These are phyloP conservation scores for Colletotrichum karsti DNA, from an alignment of 2,329 filamentous ascomycete genomes.

Conservation along the genomic window DNA sequence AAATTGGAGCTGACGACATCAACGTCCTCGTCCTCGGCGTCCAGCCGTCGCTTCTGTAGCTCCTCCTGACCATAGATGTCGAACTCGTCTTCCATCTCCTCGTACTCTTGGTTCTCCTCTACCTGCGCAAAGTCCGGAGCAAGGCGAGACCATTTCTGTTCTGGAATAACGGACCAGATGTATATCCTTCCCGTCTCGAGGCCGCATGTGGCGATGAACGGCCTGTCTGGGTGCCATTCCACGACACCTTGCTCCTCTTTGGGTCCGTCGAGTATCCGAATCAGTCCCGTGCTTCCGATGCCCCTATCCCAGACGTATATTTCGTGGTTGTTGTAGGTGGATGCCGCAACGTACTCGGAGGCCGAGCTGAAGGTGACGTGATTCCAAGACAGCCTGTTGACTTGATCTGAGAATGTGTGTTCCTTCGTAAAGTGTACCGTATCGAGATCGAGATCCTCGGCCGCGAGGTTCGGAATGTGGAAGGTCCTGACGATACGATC, in stretches of 20 bases:
- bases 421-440: constrained; percentile 91
- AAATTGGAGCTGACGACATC: constrained; percentile 83
- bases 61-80: constrained; percentile 97
- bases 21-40: constrained; percentile 92
- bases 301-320: constrained; percentile 98
- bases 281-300: constrained; percentile 78
- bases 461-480: constrained; percentile 80
- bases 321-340: constrained; percentile 98
- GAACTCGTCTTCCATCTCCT: constrained; percentile 96
- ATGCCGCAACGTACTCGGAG: constrained; percentile 95
- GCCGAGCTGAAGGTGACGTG: constrained; percentile 95
- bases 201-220: constrained; percentile 89
- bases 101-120: constrained; percentile 97
- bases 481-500: constrained; percentile 96
- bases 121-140: constrained; percentile 97
- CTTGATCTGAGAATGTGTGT: constrained; percentile 98
- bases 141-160: constrained; percentile 96
- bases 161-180: constrained; percentile 94
- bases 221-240: constrained; percentile 93
- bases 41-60: constrained; percentile 87
- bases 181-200: constrained; percentile 93
- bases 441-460: constrained; percentile 77
- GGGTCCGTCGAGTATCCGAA: constrained; percentile 95
- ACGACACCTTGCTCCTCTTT: constrained; percentile 97
- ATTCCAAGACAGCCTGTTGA: constrained; percentile 95